Evolutionary conservation across 331 rosid species (phyloP).

Genomic region (Pyrus hybrid): DNA sequence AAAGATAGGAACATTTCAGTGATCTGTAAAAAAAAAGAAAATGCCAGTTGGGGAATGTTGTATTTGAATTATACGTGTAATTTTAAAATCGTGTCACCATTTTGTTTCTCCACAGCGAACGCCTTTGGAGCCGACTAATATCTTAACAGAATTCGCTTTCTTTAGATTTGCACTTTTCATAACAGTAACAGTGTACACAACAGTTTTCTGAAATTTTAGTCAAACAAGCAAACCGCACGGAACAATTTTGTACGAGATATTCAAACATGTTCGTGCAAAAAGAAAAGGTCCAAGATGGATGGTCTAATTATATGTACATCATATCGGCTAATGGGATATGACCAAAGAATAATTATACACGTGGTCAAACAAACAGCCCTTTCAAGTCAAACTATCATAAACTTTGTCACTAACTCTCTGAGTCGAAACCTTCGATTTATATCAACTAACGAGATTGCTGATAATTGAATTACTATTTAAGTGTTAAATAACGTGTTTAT

Average conservation of each 20-base stretch:
- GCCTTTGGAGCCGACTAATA: not conserved
- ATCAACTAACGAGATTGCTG: no score
- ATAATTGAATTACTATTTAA: no score
- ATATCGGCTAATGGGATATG: not conserved
- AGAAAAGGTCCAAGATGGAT: not conserved
- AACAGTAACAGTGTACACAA: no score
- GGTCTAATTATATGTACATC: not conserved
- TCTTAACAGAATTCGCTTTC: not conserved
- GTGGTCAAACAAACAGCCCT: conserved; percentile 1
- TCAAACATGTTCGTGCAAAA: not conserved
- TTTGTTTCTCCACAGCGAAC: conserved; percentile 7
- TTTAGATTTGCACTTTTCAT: not conserved
- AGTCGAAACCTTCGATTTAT: no score
- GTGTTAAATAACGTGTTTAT: no score
- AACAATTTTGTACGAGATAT: not conserved
- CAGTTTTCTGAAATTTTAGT: not conserved
- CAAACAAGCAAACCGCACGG: not conserved
- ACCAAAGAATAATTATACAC: not conserved
- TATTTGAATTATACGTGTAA: conserved; percentile 14
- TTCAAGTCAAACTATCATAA: not conserved
- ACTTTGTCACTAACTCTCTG: no score
- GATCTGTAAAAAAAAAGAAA: not conserved
- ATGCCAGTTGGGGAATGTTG: conserved; percentile 17
- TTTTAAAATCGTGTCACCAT: conserved; percentile 6
- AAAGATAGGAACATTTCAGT: conserved; percentile 1